Conservation (phyloP, 331 rosid species). For the Ulmus americana region DNA sequence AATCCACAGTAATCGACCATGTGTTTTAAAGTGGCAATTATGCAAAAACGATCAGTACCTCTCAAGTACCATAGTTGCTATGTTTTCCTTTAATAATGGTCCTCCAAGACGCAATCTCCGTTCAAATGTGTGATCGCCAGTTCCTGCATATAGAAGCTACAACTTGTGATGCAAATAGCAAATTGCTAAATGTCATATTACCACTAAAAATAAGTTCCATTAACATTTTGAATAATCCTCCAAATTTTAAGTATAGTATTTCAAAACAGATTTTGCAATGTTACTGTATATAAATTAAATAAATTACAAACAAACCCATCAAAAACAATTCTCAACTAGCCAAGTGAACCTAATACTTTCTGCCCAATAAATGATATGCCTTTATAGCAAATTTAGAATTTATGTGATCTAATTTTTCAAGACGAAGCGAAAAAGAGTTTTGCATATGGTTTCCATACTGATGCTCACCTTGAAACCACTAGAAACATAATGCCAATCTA, state of each 20-base stretch:
- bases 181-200: conserved; percentile 18
- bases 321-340: too few species aligned
- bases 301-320: not conserved
- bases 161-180: conserved; percentile 14
- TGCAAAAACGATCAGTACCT: conserved; percentile 46
- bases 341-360: too few species aligned
- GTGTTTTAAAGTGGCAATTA: not conserved
- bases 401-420: not conserved
- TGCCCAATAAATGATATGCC: too few species aligned
- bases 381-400: too few species aligned
- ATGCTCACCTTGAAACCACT: not conserved
- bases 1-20: not conserved
- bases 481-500: conserved; percentile 8
- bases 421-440: not conserved
- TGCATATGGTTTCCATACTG: not conserved
- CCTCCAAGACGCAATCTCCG: conserved; percentile 89
- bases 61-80: conserved; percentile 98
- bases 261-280: not conserved
- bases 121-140: conserved; percentile 92
- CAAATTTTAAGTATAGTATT: not conserved
- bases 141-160: conserved; percentile 41
- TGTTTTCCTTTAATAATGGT: conserved; percentile 74
- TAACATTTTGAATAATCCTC: not conserved
- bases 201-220: conserved; percentile 6
- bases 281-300: not conserved